Evolutionary conservation across 768 basidiomycete species (phyloP).

Genomic region (Suillus decipiens): DNA sequence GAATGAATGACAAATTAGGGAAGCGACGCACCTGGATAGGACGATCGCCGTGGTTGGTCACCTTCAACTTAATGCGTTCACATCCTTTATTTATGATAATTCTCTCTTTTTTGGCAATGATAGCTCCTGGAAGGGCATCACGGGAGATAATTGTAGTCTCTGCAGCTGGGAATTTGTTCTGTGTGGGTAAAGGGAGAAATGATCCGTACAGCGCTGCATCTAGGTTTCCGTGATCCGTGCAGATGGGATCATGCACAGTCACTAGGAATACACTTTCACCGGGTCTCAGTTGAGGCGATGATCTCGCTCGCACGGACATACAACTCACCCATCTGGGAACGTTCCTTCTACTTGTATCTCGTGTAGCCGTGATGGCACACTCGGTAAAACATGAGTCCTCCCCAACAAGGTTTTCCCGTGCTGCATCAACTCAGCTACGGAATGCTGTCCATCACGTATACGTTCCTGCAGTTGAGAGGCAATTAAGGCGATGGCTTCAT

Average conservation of each 20-base stretch:
- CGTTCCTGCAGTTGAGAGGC: slow-evolving; percentile 91
- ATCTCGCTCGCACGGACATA: not conserved
- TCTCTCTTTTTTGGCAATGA: slow-evolving; percentile 63
- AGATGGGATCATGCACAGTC: slow-evolving; percentile 94
- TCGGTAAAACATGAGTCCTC: slow-evolving; percentile 83
- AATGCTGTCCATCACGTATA: slow-evolving; percentile 87
- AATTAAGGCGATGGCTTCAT: slow-evolving; percentile 89
- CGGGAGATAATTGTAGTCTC: slow-evolving; percentile 50
- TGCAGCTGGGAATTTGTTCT: slow-evolving; percentile 61
- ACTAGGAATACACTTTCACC: slow-evolving; percentile 76
- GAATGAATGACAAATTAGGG: not conserved
- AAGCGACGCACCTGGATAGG: slow-evolving; percentile 74
- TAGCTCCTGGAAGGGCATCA: slow-evolving; percentile 69
- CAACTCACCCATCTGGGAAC: slow-evolving; percentile 76
- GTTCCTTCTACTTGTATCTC: slow-evolving; percentile 96
- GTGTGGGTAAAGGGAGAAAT: slow-evolving; percentile 80
- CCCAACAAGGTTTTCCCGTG: slow-evolving; percentile 89
- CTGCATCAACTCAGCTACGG: slow-evolving; percentile 91
- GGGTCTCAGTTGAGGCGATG: slow-evolving; percentile 1
- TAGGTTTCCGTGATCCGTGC: slow-evolving; percentile 77
- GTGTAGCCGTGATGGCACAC: slow-evolving; percentile 72
- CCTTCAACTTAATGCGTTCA: slow-evolving; percentile 65
- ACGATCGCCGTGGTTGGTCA: slow-evolving; percentile 90
- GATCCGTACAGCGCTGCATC: slow-evolving; percentile 91
- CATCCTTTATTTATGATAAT: slow-evolving; percentile 80